Conservation (phyloP, 1,284 basidiomycete species). For the Wolfiporia cocos region DNA sequence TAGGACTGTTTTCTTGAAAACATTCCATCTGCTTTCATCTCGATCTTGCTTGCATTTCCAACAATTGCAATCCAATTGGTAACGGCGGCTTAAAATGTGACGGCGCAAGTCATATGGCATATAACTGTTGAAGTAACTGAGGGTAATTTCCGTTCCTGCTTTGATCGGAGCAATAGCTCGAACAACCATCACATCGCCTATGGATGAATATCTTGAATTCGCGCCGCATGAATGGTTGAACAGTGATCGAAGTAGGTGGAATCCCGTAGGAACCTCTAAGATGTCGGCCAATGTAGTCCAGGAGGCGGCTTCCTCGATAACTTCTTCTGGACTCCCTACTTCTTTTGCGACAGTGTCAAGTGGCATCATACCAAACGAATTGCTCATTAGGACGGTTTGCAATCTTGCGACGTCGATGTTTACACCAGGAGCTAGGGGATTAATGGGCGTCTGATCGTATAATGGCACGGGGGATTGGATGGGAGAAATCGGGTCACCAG, state of each 20-base stretch:
- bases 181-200: slow-evolving; percentile 4
- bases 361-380: slow-evolving; percentile 9
- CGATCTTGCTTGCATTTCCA: slow-evolving; percentile 1
- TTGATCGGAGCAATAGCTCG: neutral
- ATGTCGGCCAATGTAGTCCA: no score
- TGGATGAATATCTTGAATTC: neutral
- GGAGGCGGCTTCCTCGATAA: no score
- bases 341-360: neutral
- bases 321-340: no score
- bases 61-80: slow-evolving; percentile 2
- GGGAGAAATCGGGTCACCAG: slow-evolving; percentile 13
- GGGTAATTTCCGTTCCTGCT: slow-evolving; percentile 2
- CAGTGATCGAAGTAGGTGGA: slow-evolving; percentile 1
- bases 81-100: neutral
- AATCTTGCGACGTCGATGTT: slow-evolving; percentile 15
- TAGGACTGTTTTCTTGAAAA: neutral
- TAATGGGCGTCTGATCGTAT: slow-evolving; percentile 2
- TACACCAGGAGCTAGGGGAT: slow-evolving; percentile 8
- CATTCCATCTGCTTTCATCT: neutral
- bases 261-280: neutral
- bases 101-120: neutral
- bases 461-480: slow-evolving; percentile 8
- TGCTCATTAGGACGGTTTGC: slow-evolving; percentile 14
- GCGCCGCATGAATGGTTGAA: slow-evolving; percentile 5
- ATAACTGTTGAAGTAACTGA: neutral